These are phyloP conservation scores for Scleroderma citrinum DNA, from an alignment of 768 basidiomycete species.

Conservation along the genomic window DNA sequence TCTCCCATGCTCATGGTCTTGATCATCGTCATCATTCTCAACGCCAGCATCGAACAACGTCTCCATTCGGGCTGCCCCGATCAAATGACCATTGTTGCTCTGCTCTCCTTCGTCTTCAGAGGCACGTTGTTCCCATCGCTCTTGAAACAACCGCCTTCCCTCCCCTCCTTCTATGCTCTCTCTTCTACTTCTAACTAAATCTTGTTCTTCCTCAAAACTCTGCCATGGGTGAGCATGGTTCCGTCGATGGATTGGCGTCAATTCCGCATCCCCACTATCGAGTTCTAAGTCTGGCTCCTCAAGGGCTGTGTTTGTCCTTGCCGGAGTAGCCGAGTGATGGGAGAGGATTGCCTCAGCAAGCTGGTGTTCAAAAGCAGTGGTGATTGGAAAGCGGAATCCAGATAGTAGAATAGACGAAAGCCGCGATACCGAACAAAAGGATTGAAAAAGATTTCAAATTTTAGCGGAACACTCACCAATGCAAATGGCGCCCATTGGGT, in stretches of 20 bases:
- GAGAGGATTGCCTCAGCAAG: constrained; percentile 84
- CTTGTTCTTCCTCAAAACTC: neutral
- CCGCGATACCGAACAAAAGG: neutral
- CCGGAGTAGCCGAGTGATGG: constrained; percentile 38
- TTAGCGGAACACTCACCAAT: constrained; percentile 45
- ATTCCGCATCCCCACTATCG: neutral
- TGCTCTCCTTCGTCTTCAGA: neutral
- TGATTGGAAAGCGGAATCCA: neutral
- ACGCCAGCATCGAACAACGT: neutral
- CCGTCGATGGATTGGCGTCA: constrained; percentile 3
- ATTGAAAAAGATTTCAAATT: neutral
- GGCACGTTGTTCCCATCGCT: neutral
- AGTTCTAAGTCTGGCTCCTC: neutral
- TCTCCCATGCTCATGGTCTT: too few relatives aligned
- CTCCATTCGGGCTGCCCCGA: too few relatives aligned
- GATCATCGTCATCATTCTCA: neutral
- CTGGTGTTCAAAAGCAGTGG: constrained; percentile 33
- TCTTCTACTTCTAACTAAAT: neutral
- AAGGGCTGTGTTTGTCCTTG: constrained; percentile 18
- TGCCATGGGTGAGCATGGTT: neutral
- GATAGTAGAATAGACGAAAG: too few relatives aligned
- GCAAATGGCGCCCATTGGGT: constrained; percentile 92
- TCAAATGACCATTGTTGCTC: neutral
- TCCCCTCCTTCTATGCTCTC: neutral
- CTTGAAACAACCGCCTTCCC: neutral